Conservation (phyloP, 1,139 yeast species). For the Diutina pseudorugosa region DNA sequence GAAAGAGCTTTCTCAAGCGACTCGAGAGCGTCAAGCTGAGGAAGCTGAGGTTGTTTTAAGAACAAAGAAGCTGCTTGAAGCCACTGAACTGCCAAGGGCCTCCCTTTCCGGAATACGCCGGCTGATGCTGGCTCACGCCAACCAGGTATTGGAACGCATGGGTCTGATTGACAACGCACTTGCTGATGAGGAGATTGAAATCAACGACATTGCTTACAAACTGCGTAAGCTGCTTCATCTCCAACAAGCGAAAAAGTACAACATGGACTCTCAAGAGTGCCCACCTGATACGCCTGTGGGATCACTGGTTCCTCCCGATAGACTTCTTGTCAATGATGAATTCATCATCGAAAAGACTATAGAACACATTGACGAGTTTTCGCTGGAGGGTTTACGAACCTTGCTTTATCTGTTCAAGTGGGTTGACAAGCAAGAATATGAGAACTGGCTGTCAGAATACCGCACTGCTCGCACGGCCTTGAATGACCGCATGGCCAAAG, state of each 20-base stretch:
- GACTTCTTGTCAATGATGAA: slow-evolving; percentile 58
- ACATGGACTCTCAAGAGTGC: slow-evolving; percentile 15
- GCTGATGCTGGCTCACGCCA: slow-evolving; percentile 1
- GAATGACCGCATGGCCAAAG: slow-evolving; percentile 47
- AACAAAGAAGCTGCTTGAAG: slow-evolving; percentile 20
- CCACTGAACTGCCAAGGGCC: slow-evolving; percentile 12
- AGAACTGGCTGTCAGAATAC: slow-evolving; percentile 54
- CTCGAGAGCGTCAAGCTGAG: slow-evolving; percentile 54
- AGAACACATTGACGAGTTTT: slow-evolving; percentile 85
- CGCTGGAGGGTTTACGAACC: slow-evolving; percentile 90
- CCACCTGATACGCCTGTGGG: background rate
- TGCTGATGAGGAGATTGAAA: slow-evolving; percentile 40
- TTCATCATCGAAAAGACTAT: slow-evolving; percentile 73
- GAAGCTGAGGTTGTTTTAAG: slow-evolving; percentile 75
- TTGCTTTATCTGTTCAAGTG: slow-evolving; percentile 72
- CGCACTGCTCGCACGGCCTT: slow-evolving; percentile 70
- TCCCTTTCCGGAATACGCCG: background rate
- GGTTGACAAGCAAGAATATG: slow-evolving; percentile 48
- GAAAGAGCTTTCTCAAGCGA: slow-evolving; percentile 44
- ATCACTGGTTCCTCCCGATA: slow-evolving; percentile 45
- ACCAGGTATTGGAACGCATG: slow-evolving; percentile 10
- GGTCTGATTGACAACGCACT: slow-evolving; percentile 48
- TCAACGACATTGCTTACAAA: slow-evolving; percentile 44
- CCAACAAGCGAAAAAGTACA: slow-evolving; percentile 48
- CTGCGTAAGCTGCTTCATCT: slow-evolving; percentile 54